phyloP scores from a whole-genome alignment of 768 basidiomycete species.

The Mycena metata region DNA sequence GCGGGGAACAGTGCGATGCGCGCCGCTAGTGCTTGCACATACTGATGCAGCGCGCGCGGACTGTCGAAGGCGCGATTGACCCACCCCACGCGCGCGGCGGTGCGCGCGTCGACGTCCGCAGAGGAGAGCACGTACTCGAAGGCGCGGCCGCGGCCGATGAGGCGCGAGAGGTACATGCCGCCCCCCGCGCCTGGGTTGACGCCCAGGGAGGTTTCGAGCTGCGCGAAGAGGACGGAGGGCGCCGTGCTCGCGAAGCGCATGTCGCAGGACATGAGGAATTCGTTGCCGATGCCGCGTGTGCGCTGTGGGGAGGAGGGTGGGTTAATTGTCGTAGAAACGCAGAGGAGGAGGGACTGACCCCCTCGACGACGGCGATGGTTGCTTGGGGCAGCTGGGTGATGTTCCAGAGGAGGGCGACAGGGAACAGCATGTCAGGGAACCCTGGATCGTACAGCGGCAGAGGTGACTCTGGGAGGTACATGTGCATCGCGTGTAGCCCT shows the following conservation, averaged over 20 bases:
- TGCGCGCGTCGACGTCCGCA: constrained; percentile 22
- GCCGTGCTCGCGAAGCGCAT: constrained; percentile 21
- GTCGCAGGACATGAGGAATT: constrained; percentile 26
- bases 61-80: constrained; percentile 20
- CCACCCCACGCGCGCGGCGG: constrained; percentile 25
- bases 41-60: not conserved
- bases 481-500: too few species aligned
- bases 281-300: constrained; percentile 26
- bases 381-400: constrained; percentile 29
- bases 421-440: constrained; percentile 25
- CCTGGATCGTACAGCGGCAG: constrained; percentile 9
- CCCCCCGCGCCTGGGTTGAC: constrained; percentile 27
- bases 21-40: constrained; percentile 15
- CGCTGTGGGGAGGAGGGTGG: constrained; percentile 3
- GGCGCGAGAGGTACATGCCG: constrained; percentile 17
- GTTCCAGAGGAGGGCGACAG: constrained; percentile 27
- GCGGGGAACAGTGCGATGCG: constrained; percentile 27
- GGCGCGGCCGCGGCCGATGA: constrained; percentile 22
- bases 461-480: not conserved
- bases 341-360: not conserved
- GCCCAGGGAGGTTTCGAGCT: constrained; percentile 25
- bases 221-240: constrained; percentile 15
- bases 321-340: not conserved
- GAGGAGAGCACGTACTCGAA: constrained; percentile 27
- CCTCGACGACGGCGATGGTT: constrained; percentile 30